A percentile compares a stretch with the other conserved stretches of the same genome.
These are phyloP conservation scores for Podospora appendiculata DNA, from an alignment of 495 filamentous ascomycete species.

Conservation along the genomic window DNA sequence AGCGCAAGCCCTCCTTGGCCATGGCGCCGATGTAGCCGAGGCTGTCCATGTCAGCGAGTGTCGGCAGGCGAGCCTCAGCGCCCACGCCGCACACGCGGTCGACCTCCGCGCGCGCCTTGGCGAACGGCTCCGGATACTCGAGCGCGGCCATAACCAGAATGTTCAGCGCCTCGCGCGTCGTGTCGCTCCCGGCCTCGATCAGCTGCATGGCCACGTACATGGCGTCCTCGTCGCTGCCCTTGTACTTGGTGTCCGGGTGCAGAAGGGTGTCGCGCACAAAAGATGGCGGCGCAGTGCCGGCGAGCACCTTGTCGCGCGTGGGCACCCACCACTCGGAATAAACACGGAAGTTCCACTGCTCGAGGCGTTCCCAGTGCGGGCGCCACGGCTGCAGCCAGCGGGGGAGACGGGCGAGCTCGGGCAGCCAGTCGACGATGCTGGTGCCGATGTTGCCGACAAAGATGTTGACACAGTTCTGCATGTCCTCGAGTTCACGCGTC, in stretches of 20 bases:
- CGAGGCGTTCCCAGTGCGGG: constrained; percentile 22
- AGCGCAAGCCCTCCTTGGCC: constrained; percentile 49
- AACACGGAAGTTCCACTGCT: constrained; percentile 21
- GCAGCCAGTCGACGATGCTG: constrained; percentile 35
- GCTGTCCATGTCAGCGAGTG: constrained; percentile 36
- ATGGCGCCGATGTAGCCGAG: constrained; percentile 43
- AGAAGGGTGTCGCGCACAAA: constrained; percentile 28
- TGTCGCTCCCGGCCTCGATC: constrained; percentile 40
- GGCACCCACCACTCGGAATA: constrained; percentile 31
- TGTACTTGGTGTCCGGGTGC: constrained; percentile 26
- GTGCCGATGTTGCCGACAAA: constrained; percentile 8
- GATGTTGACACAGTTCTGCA: constrained; percentile 3
- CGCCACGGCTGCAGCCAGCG: constrained; percentile 34
- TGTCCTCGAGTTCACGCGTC: constrained; percentile 6
- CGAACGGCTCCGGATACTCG: constrained; percentile 20
- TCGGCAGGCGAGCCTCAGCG: constrained; percentile 23
- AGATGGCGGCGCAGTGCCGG: constrained; percentile 16
- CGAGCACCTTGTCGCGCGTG: constrained; percentile 13
- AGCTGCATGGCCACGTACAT: constrained; percentile 36
- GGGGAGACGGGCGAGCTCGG: constrained; percentile 27
- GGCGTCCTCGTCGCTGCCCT: constrained; percentile 31
- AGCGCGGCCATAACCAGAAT: constrained; percentile 29
- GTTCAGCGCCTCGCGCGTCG: constrained; percentile 31
- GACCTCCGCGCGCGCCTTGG: constrained; percentile 25
- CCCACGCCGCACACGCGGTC: constrained; percentile 30